A percentile compares a stretch with the other conserved stretches of the same genome.
phyloP scores from a whole-genome alignment of 805 yeast genomes.

The Spencermartinsiella europaea region DNA sequence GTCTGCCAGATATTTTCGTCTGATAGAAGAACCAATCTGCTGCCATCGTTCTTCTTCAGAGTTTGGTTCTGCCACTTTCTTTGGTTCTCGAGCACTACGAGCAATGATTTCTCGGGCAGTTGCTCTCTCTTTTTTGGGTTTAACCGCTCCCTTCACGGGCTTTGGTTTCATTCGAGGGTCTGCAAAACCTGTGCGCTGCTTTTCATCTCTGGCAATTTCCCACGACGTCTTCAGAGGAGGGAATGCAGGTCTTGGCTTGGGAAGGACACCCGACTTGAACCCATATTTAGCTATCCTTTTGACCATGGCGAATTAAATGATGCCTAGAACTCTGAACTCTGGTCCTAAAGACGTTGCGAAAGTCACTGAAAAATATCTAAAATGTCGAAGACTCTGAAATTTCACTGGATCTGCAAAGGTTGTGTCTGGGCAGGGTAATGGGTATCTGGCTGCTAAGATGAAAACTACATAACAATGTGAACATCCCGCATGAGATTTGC shows the following conservation, averaged over 20 bases:
- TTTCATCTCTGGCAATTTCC: conserved; percentile 36
- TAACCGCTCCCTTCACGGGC: conserved; percentile 49
- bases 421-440: too few relatives aligned
- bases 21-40: conserved; percentile 52
- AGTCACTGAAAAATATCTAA: too few relatives aligned
- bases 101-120: conserved; percentile 58
- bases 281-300: conserved; percentile 44
- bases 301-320: conserved; percentile 35
- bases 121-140: conserved; percentile 41
- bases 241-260: conserved; percentile 69
- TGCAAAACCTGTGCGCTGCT: conserved; percentile 64
- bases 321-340: not conserved
- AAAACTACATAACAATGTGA: too few relatives aligned
- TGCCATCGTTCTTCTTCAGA: conserved; percentile 40
- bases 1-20: conserved; percentile 65
- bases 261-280: conserved; percentile 74
- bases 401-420: too few relatives aligned
- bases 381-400: too few relatives aligned
- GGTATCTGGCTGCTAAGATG: too few relatives aligned
- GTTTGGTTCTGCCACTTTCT: conserved; percentile 22
- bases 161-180: conserved; percentile 59
- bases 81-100: conserved; percentile 47
- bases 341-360: not conserved
- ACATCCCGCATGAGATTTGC: too few relatives aligned
- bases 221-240: conserved; percentile 42